Conservation (phyloP, 2,329 filamentous ascomycete genomes). For the Lasiodiplodia sp. region DNA sequence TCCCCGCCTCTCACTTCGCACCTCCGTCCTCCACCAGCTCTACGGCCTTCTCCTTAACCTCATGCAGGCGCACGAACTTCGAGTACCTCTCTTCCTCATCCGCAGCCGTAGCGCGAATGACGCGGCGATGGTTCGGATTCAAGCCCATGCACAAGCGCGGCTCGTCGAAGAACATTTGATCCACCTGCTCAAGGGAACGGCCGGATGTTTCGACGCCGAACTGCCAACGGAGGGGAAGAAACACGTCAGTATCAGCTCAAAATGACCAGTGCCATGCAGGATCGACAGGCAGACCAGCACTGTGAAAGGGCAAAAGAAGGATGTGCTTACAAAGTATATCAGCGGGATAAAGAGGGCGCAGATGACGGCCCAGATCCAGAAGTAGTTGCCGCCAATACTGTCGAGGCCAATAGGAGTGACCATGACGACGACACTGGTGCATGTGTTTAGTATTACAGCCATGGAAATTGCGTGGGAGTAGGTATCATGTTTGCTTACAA, state of each 20-base stretch:
- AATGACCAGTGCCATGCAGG: no score
- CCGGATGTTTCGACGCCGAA: slow-evolving; percentile 28
- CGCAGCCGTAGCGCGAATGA: slow-evolving; percentile 34
- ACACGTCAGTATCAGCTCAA: no score
- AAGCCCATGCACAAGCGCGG: slow-evolving; percentile 44
- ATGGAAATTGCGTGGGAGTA: neutral
- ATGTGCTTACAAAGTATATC: slow-evolving; percentile 15
- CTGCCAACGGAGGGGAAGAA: neutral
- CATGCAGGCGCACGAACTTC: slow-evolving; percentile 31
- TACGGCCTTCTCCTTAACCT: neutral
- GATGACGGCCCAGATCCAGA: slow-evolving; percentile 30
- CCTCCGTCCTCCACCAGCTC: slow-evolving; percentile 1
- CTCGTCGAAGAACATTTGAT: slow-evolving; percentile 42
- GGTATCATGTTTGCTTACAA: neutral
- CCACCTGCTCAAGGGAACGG: slow-evolving; percentile 25
- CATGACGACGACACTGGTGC: slow-evolving; percentile 18
- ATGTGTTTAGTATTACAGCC: neutral
- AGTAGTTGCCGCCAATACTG: slow-evolving; percentile 26
- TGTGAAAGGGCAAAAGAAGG: no score
- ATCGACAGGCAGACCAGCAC: neutral
- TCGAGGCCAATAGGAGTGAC: slow-evolving; percentile 24
- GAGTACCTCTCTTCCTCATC: slow-evolving; percentile 38
- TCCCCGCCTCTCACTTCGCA: neutral
- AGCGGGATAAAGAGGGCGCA: slow-evolving; percentile 25
- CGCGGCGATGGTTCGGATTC: slow-evolving; percentile 38